Evolutionary conservation across 108 stramenopile genomes (phyloP), one percentile per base, ranked within the genome.

Genomic region (Halocafeteria seosinensis): DNA sequence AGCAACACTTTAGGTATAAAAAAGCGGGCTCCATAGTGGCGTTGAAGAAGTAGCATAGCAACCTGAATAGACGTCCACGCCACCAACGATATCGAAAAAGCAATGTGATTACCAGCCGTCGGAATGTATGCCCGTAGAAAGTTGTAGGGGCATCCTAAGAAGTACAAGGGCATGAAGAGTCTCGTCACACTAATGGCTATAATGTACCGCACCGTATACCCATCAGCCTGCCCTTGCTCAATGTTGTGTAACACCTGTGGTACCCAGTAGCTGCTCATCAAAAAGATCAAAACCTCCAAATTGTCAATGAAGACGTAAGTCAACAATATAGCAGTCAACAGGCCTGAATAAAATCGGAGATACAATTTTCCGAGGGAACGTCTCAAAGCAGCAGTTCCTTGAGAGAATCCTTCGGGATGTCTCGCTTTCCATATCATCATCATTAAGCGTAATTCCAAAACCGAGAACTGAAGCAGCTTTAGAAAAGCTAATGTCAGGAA

Each of bases 361-460:
- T 92, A 89, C 12, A 96, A 64, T 58, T 79, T 53, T 21, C 88
- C 81, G 13, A 92, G 71, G 69, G 85, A 81, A 6, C 82, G 74
- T 28, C 85, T 75, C 61, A 90, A 37, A 24, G 76, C 34, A 23
- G 13, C 33, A 62, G 62, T 71, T 24, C 68, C 73, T 33, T 85
- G 88, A 50, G 74, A 62, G 37, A 81, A 73, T 32, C 76, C 38
- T 3, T 73, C 81, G 0, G 84, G 74, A 33, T 86, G 76, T 61
- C 80, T 78, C 1, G 90, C 88, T 50, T 89, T 85, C 34, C 83
- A 81, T 2, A 92, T 86, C 30, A 88, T 66, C 33, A 85, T 74
- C 86, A 92, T 85, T 76, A 88, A 89, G 62, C 90, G 90, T 83
- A 92, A 88, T 65, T 95, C 90, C 38, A 95, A 88, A 50, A 91